These are phyloP conservation scores for Candida smagusa DNA, from an alignment of 1,139 yeast genomes.

Conservation along the genomic window DNA sequence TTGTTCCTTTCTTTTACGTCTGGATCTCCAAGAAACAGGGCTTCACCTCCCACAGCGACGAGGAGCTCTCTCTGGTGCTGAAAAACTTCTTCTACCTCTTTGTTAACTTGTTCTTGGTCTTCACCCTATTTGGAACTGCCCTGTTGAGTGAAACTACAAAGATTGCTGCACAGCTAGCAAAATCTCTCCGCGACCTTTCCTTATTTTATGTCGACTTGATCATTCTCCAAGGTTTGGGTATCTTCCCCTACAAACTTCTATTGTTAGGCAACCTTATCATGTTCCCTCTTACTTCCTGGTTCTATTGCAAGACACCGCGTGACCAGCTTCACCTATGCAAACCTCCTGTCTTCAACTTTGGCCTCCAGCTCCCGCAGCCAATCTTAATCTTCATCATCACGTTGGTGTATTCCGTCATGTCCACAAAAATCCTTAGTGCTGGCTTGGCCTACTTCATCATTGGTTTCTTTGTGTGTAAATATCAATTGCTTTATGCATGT, in stretches of 20 bases:
- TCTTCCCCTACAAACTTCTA: constrained; percentile 69
- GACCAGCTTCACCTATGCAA: constrained; percentile 66
- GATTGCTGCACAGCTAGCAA: constrained; percentile 70
- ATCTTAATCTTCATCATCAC: constrained; percentile 72
- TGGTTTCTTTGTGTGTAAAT: constrained; percentile 78
- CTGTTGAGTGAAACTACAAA: constrained; percentile 73
- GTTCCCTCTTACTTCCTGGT: constrained; percentile 13
- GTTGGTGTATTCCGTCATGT: constrained; percentile 71
- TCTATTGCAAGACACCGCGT: constrained; percentile 50
- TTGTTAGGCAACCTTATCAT: constrained; percentile 44
- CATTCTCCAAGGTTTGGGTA: constrained; percentile 71
- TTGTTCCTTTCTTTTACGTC: constrained; percentile 67
- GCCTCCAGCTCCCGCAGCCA: constrained; percentile 79
- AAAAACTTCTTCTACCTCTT: constrained; percentile 77
- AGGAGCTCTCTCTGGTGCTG: constrained; percentile 69
- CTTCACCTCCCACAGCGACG: constrained; percentile 70
- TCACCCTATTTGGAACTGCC: constrained; percentile 78
- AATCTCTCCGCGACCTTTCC: constrained; percentile 64
- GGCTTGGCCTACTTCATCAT: constrained; percentile 70
- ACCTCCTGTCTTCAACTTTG: constrained; percentile 80
- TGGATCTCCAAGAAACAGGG: constrained; percentile 70
- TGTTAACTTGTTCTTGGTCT: constrained; percentile 73
- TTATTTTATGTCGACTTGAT: constrained; percentile 73
- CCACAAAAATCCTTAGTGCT: constrained; percentile 70
- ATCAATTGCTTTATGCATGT: constrained; percentile 73